Evolutionary conservation across 169 alveolate species (phyloP).

Genomic region (Sarcocystis neurona): DNA sequence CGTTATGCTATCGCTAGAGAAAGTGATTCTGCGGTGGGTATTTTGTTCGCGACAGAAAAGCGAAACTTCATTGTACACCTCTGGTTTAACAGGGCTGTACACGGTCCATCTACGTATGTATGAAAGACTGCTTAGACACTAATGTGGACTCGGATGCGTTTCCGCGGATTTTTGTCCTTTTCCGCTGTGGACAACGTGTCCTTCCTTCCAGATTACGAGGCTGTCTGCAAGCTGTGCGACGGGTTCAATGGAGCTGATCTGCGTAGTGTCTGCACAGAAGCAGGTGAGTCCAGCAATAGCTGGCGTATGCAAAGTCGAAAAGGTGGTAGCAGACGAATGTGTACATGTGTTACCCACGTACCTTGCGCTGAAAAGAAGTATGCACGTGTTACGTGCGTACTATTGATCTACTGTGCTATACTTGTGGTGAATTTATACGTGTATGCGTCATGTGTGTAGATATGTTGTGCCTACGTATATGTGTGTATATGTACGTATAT

Average conservation of each 20-base stretch:
- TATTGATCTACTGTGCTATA: neutral
- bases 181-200: neutral
- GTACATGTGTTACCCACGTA: too few relatives aligned
- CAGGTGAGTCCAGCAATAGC: constrained; percentile 84
- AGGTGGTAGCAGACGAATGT: neutral
- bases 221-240: constrained; percentile 94
- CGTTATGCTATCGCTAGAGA: too few relatives aligned
- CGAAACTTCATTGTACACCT: too few relatives aligned
- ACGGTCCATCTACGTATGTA: too few relatives aligned
- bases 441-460: neutral
- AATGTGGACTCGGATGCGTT: neutral
- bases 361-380: neutral
- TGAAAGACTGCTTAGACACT: too few relatives aligned
- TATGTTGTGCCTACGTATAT: neutral
- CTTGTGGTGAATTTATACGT: neutral
- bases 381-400: neutral
- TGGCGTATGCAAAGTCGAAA: neutral
- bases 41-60: too few relatives aligned
- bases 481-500: neutral
- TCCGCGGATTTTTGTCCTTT: neutral
- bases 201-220: constrained; percentile 84
- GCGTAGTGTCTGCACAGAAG: constrained; percentile 99
- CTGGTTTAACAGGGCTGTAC: too few relatives aligned
- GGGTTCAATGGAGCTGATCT: constrained; percentile 99
- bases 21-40: too few relatives aligned